Evolutionary conservation across 2,329 filamentous ascomycete species (phyloP).

Genomic region (Meredithiella fracta): DNA sequence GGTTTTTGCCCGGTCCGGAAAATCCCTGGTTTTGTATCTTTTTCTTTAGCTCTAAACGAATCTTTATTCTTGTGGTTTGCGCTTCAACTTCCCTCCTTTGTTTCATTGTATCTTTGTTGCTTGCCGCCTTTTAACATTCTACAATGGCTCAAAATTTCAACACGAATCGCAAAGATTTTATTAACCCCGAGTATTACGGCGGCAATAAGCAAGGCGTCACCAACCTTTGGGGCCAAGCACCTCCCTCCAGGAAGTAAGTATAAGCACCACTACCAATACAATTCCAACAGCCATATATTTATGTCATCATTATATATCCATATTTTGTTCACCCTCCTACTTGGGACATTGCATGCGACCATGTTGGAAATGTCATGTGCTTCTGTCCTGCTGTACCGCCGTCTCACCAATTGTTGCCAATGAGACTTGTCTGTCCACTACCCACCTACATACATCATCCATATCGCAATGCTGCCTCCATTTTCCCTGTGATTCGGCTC

Average conservation of each 20-base stretch:
- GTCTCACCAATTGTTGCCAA: not conserved
- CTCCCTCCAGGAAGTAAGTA: conserved; percentile 13
- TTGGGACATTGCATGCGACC: not conserved
- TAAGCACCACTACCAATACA: not conserved
- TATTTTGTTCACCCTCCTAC: no score
- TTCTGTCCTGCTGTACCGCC: not conserved
- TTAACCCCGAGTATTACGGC: conserved; percentile 13
- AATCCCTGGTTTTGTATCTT: not conserved
- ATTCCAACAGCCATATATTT: not conserved
- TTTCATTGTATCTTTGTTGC: no score
- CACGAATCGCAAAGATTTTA: conserved; percentile 15
- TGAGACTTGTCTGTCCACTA: not conserved
- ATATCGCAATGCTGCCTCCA: no score
- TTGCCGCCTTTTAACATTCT: not conserved
- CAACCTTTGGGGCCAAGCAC: conserved; percentile 13
- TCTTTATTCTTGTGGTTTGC: no score
- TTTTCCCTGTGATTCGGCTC: not conserved
- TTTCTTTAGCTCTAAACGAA: not conserved
- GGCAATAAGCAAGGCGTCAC: conserved; percentile 3
- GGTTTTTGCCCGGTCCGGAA: conserved; percentile 4
- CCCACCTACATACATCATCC: no score
- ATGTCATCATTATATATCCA: not conserved
- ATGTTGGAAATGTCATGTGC: not conserved
- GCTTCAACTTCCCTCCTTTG: no score
- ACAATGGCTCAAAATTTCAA: conserved; percentile 7